phyloP scores from a whole-genome alignment of 208 protist species.

The Trichomonas gallinae region DNA sequence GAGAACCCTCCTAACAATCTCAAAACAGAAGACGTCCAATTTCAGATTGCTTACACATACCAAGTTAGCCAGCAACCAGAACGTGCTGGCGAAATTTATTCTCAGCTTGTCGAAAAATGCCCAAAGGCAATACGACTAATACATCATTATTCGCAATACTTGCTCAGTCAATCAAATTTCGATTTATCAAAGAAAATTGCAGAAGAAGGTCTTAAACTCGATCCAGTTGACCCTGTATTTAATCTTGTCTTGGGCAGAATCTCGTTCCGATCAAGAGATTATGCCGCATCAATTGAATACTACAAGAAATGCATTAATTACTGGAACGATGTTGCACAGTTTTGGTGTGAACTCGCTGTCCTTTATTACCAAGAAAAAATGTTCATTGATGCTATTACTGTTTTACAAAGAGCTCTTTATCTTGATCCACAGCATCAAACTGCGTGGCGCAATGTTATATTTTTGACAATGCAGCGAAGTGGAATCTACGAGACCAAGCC shows the following conservation, averaged over 20 bases:
- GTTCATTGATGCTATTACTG: not conserved
- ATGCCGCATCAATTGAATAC: not conserved
- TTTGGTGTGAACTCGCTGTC: not conserved
- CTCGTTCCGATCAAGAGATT: not conserved
- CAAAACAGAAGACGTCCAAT: not conserved
- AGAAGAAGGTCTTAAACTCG: not conserved
- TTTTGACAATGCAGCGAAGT: not conserved
- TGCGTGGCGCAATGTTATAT: not conserved
- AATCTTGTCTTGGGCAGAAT: not conserved
- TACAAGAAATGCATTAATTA: not conserved
- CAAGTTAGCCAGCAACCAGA: not conserved
- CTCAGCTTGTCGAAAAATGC: not conserved
- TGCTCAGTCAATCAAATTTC: not conserved
- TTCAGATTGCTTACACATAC: conserved; percentile 9
- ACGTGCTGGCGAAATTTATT: not conserved
- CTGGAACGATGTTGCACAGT: not conserved
- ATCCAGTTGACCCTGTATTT: not conserved
- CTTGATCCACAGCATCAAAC: not conserved
- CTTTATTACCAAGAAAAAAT: not conserved
- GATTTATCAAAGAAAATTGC: not conserved
- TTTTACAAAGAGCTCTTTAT: not conserved
- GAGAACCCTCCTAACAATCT: not conserved
- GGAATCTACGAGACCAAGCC: not conserved
- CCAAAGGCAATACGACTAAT: not conserved
- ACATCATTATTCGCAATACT: not conserved